A percentile compares a stretch with the other conserved stretches of the same genome.
phyloP scores from a whole-genome alignment of 371 early-diverging fungal genomes.

The Syncephalastrum sp. region DNA sequence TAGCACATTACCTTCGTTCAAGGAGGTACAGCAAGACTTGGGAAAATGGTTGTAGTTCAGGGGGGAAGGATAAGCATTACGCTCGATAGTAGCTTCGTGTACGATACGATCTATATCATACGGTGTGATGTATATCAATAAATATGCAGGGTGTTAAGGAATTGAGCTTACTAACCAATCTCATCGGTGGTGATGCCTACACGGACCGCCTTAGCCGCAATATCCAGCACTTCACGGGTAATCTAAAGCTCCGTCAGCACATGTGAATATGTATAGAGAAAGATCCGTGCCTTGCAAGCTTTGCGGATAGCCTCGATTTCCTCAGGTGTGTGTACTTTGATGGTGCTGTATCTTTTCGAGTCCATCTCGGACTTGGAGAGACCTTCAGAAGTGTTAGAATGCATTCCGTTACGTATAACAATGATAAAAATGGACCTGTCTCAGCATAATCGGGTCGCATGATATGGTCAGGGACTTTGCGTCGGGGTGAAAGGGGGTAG shows the following conservation, averaged over 20 bases:
- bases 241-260: constrained; percentile 41
- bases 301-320: constrained; percentile 85
- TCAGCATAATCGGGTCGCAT: constrained; percentile 85
- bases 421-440: constrained; percentile 32
- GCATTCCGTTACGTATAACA: not conserved
- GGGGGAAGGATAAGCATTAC: constrained; percentile 91
- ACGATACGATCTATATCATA: constrained; percentile 65
- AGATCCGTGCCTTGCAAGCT: constrained; percentile 66
- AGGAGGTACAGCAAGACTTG: constrained; percentile 87
- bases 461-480: constrained; percentile 81
- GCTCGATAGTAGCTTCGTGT: constrained; percentile 85
- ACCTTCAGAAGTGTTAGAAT: not conserved
- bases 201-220: constrained; percentile 73
- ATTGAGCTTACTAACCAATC: constrained; percentile 47
- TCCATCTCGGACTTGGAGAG: not conserved
- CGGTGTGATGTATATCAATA: not conserved
- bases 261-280: not conserved
- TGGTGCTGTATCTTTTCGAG: constrained; percentile 65
- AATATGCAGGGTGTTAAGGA: not conserved
- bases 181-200: constrained; percentile 92
- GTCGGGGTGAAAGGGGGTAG: constrained; percentile 83
- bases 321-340: constrained; percentile 62
- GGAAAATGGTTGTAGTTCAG: constrained; percentile 93
- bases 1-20: constrained; percentile 51
- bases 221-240: constrained; percentile 84